Evolutionary conservation across 345 rosid genomes (phyloP), one percentile per base, ranked within the genome.

Genomic region (Turnera subulata): DNA sequence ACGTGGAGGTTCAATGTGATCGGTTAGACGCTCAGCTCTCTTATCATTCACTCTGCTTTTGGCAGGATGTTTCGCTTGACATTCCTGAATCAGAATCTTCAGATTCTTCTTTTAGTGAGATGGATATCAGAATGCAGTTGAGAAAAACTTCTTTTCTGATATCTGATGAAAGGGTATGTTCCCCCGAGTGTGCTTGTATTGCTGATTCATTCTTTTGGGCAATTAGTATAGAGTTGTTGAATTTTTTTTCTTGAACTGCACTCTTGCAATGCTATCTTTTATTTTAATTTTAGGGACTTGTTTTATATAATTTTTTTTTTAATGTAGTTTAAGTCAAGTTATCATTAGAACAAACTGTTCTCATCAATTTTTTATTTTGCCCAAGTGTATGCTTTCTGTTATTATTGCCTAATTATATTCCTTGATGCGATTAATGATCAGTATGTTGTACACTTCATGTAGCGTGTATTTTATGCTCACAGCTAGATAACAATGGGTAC

Each of bases 141-240:
- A 82, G 76, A 76, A 84, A 84, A 63, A 68, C 64, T 26, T 88
- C 95, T 59, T 70, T 88, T 61, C 80, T 86, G 57, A 69, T 88
- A 63, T 84, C 92, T 68, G 98, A 88, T 77, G 96, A 88, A 76
- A 82, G 84, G 92, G 98, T 91, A 84, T 16, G 77, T 46, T 54
- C 45, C 35, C 29, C 32, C 73, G 39, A 25, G 52, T 49, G 15
- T 29, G 35, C 35, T 35, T 19, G 29, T 29, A 12, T 21, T 20
- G 37, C 20, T 10, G 29, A 14, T 23, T 62, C 37, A 50, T 9
- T 40, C 29, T 23, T 21, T 16, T 33, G 50, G 50, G 57, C 15
- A 51, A 33, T 17, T 48, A 42, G 21, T 61, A 45, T 59, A 64
- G 38, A 47, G 55, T 46, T 45, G 58, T 53, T 44, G 7, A 6